A percentile compares a stretch with the other conserved stretches of the same genome.
These are phyloP conservation scores for Calonectria pseudoturangicola DNA, from an alignment of 2,329 filamentous ascomycete species.

Conservation along the genomic window DNA sequence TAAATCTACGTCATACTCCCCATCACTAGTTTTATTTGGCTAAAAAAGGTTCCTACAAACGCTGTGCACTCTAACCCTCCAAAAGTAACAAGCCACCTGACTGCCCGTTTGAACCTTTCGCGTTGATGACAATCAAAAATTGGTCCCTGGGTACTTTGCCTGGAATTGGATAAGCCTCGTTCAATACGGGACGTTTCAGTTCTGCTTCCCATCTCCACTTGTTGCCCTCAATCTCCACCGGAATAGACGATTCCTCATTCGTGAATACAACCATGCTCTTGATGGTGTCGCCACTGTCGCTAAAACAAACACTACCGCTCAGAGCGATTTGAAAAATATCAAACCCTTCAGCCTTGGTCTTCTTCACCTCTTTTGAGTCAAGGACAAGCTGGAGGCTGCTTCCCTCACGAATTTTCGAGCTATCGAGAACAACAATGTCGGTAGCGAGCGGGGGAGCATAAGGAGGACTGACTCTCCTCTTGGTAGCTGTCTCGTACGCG, in stretches of 20 bases:
- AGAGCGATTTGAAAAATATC: conserved; percentile 3
- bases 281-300: neutral
- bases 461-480: conserved; percentile 16
- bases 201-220: conserved; percentile 16
- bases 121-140: conserved; percentile 35
- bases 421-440: neutral
- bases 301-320: neutral
- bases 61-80: neutral
- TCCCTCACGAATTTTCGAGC: neutral
- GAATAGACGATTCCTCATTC: neutral
- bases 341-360: neutral
- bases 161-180: conserved; percentile 12
- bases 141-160: conserved; percentile 26
- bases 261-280: conserved; percentile 14
- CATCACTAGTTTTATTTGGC: too few relatives aligned
- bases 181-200: neutral
- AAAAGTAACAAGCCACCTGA: conserved; percentile 22
- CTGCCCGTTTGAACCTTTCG: conserved; percentile 26
- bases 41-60: too few relatives aligned
- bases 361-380: neutral
- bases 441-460: conserved; percentile 1
- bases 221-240: neutral
- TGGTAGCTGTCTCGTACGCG: conserved; percentile 19
- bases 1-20: neutral
- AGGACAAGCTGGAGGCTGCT: neutral